Evolutionary conservation across 352 stramenopile species (phyloP).

Genomic region (Phytophthora crassamura): DNA sequence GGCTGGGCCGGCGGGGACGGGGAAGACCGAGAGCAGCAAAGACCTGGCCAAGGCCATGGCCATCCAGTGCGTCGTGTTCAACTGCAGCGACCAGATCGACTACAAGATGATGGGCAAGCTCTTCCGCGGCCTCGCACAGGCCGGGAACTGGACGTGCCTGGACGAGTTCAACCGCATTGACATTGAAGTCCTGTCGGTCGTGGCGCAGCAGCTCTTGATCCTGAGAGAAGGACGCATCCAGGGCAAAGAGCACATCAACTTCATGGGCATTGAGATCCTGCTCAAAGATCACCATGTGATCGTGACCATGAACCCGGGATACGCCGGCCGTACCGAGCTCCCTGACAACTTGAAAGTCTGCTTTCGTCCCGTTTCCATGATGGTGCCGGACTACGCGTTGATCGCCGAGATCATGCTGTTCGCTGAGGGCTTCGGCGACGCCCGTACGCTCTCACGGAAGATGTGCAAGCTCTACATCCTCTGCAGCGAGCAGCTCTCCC

Average conservation of each 20-base stretch:
- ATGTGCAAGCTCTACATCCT: conserved; percentile 96
- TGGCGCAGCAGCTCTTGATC: conserved; percentile 91
- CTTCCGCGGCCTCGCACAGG: conserved; percentile 93
- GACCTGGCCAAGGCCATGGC: conserved; percentile 95
- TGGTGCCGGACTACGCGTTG: conserved; percentile 95
- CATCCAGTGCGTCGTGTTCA: conserved; percentile 96
- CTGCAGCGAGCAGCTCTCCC: conserved; percentile 94
- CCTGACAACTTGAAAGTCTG: conserved; percentile 97
- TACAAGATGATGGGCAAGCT: conserved; percentile 98
- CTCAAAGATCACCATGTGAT: conserved; percentile 97
- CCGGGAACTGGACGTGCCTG: conserved; percentile 91
- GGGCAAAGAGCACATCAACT: conserved; percentile 92
- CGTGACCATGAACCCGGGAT: conserved; percentile 98
- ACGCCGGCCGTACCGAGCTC: conserved; percentile 95
- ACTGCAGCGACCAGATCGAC: conserved; percentile 96
- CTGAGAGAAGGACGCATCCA: conserved; percentile 82
- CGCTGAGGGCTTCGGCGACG: conserved; percentile 95
- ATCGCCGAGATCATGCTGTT: conserved; percentile 98
- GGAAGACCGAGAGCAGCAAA: conserved; percentile 97
- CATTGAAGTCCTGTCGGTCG: conserved; percentile 94
- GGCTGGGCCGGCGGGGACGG: conserved; percentile 94
- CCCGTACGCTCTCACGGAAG: conserved; percentile 94
- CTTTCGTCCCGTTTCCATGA: conserved; percentile 97
- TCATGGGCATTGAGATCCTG: conserved; percentile 96
- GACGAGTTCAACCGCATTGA: conserved; percentile 97